Conservation (phyloP, 2,329 filamentous ascomycete genomes). For the Dactylellina sp. region DNA sequence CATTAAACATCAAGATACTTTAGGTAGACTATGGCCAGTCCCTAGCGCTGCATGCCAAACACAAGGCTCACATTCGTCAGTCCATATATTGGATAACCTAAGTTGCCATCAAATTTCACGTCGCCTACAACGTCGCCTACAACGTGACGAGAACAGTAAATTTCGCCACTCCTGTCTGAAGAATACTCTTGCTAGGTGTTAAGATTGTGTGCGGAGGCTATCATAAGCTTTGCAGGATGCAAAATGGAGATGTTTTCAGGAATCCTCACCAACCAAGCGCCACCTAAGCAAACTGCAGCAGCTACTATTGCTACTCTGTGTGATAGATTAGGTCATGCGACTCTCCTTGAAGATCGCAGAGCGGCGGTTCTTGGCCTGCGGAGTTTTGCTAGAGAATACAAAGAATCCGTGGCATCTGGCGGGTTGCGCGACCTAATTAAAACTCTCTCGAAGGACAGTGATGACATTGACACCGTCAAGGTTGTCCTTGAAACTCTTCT, state of each 20-base stretch:
- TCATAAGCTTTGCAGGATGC: conserved; percentile 25
- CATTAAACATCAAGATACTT: too few relatives aligned
- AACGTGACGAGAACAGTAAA: neutral
- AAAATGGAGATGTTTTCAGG: conserved; percentile 61
- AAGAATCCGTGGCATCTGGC: conserved; percentile 92
- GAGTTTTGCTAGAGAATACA: conserved; percentile 96
- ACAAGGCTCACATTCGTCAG: too few relatives aligned
- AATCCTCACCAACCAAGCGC: conserved; percentile 77
- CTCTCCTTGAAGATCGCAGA: conserved; percentile 90
- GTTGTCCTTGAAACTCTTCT: conserved; percentile 93
- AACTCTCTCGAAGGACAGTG: conserved; percentile 84
- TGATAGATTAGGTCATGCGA: conserved; percentile 86
- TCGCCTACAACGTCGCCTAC: too few relatives aligned
- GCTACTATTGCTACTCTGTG: conserved; percentile 93
- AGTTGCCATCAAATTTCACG: too few relatives aligned
- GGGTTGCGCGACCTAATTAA: conserved; percentile 89
- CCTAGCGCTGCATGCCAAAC: too few relatives aligned
- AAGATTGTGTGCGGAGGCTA: neutral
- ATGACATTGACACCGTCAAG: conserved; percentile 96
- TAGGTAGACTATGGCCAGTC: too few relatives aligned
- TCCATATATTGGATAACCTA: too few relatives aligned
- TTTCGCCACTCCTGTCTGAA: neutral
- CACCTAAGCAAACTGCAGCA: conserved; percentile 93
- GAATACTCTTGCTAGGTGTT: neutral
- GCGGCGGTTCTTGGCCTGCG: conserved; percentile 91